A percentile compares a stretch with the other conserved stretches of the same genome.
These are phyloP conservation scores for Ichthyophonus hoferi DNA, from an alignment of 208 protist species.

Conservation along the genomic window DNA sequence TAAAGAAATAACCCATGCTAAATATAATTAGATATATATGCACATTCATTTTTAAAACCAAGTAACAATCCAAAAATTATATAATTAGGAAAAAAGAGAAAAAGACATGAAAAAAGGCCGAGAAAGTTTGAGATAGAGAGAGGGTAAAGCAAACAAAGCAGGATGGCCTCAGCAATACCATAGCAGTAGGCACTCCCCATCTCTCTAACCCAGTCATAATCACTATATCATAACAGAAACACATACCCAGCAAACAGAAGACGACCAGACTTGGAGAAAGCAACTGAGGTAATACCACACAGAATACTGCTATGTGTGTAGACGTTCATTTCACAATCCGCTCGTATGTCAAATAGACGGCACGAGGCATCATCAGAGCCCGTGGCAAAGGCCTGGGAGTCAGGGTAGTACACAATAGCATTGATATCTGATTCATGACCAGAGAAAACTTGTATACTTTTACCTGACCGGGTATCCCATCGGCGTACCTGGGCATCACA, in stretches of 20 bases:
- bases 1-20: too few relatives aligned
- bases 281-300: slow-evolving; percentile 76
- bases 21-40: too few relatives aligned
- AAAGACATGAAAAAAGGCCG: too few relatives aligned
- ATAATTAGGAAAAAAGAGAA: too few relatives aligned
- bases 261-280: slow-evolving; percentile 61
- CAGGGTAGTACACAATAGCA: slow-evolving; percentile 72
- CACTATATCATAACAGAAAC: background rate
- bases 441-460: slow-evolving; percentile 71
- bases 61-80: too few relatives aligned
- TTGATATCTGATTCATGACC: slow-evolving; percentile 80
- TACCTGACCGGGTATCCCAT: slow-evolving; percentile 70
- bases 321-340: slow-evolving; percentile 67
- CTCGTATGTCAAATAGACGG: slow-evolving; percentile 76
- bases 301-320: slow-evolving; percentile 70
- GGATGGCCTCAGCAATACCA: too few relatives aligned
- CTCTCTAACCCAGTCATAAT: too few relatives aligned
- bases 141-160: too few relatives aligned
- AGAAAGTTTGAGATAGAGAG: too few relatives aligned
- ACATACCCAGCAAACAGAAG: slow-evolving; percentile 73
- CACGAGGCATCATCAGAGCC: slow-evolving; percentile 76
- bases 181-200: too few relatives aligned
- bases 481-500: slow-evolving; percentile 73
- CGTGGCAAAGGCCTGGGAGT: slow-evolving; percentile 68
- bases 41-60: too few relatives aligned